Evolutionary conservation across 257 asterid species (phyloP).

Genomic region (Scutellaria baicalensis): DNA sequence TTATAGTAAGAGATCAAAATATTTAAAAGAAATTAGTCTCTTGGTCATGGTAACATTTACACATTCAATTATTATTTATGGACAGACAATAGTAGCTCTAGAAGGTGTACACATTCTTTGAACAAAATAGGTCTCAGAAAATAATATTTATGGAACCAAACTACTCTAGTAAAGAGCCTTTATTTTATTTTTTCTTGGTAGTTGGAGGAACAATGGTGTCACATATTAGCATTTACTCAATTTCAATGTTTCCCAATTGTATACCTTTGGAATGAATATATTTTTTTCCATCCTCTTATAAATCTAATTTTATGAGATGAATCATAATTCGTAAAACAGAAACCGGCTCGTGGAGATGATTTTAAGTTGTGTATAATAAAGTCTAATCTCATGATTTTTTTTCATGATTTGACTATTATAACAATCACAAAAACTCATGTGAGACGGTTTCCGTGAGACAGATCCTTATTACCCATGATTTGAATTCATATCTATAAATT

Average conservation of each 20-base stretch:
- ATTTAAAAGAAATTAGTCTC: background rate
- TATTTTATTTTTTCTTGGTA: constrained; percentile 15
- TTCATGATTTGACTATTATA: too few relatives aligned
- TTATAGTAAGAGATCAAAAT: background rate
- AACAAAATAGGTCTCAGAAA: background rate
- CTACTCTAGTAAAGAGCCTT: constrained; percentile 14
- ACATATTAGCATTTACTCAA: background rate
- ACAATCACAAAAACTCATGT: too few relatives aligned
- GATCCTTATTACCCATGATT: too few relatives aligned
- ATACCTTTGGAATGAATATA: background rate
- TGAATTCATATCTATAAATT: too few relatives aligned
- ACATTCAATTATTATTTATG: constrained; percentile 7
- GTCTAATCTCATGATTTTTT: too few relatives aligned
- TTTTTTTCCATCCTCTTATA: too few relatives aligned
- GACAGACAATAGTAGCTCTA: background rate
- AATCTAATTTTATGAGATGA: too few relatives aligned
- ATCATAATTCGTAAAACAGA: too few relatives aligned
- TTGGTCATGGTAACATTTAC: background rate
- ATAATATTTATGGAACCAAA: background rate
- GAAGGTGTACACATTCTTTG: constrained; percentile 16
- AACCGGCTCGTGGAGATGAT: too few relatives aligned
- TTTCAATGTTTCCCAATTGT: background rate
- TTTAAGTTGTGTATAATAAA: too few relatives aligned
- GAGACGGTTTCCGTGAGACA: too few relatives aligned
- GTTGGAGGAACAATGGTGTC: constrained; percentile 8